Percentiles rank a stretch among this genome's conserved stretches.
phyloP scores from a whole-genome alignment of 352 stramenopile species.

The Pythium sukuiense region DNA sequence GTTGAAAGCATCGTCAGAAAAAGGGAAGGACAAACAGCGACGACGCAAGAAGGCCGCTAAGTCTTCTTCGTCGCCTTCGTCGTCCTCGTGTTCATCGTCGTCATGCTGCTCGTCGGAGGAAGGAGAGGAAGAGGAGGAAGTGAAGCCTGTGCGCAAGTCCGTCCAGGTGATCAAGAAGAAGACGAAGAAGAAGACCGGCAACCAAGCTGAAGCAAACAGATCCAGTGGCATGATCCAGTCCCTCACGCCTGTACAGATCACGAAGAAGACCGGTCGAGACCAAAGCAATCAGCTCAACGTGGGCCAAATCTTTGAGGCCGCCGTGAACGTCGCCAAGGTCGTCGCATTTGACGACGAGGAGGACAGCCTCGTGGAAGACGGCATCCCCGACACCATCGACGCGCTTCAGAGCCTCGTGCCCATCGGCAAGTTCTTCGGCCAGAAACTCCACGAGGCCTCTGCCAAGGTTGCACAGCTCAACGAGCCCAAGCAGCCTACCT shows the following conservation, averaged over 20 bases:
- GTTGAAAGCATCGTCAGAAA: not conserved
- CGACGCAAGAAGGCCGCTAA: conserved; percentile 13
- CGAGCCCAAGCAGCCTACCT: conserved; percentile 21
- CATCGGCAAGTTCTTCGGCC: conserved; percentile 24
- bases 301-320: conserved; percentile 18
- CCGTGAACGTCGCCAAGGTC: conserved; percentile 15
- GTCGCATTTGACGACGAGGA: conserved; percentile 8
- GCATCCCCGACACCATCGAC: conserved; percentile 12
- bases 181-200: conserved; percentile 10
- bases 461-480: conserved; percentile 18
- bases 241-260: conserved; percentile 21
- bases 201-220: not conserved
- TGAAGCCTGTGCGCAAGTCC: conserved; percentile 3
- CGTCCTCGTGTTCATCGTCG: conserved; percentile 13
- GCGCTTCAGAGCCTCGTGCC: conserved; percentile 22
- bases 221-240: conserved; percentile 12
- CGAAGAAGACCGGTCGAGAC: conserved; percentile 14
- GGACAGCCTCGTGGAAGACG: conserved; percentile 7
- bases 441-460: conserved; percentile 25
- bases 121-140: conserved; percentile 20
- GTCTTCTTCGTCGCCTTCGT: conserved; percentile 7
- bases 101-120: conserved; percentile 14
- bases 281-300: conserved; percentile 9
- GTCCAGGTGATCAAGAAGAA: conserved; percentile 8
- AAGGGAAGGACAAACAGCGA: not conserved